Evolutionary conservation across 176 grass and related monocot species (phyloP).

Genomic region (Musa acuminata): DNA sequence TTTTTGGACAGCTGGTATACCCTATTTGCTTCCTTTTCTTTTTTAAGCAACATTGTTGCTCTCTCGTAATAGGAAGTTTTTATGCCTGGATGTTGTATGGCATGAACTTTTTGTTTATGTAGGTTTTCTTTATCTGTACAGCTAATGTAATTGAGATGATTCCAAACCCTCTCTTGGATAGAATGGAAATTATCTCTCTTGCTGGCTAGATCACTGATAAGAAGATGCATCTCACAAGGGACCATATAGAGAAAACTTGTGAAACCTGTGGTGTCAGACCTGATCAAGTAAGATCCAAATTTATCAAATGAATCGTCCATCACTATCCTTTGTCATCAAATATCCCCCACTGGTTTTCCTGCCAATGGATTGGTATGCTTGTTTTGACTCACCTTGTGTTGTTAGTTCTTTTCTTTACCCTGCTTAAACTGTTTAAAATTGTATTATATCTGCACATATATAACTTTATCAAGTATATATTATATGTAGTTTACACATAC

Average conservation of each 20-base stretch:
- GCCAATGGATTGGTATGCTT: background rate
- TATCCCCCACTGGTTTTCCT: background rate
- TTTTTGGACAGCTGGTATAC: no score
- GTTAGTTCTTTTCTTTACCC: background rate
- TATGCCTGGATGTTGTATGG: background rate
- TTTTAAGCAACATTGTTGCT: no score
- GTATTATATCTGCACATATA: background rate
- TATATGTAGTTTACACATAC: background rate
- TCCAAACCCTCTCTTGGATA: conserved; percentile 92
- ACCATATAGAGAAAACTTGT: conserved; percentile 87
- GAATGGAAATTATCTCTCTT: conserved; percentile 95
- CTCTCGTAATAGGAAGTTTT: background rate
- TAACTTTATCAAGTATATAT: background rate
- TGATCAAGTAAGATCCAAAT: conserved; percentile 47
- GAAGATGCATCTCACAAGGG: conserved; percentile 94
- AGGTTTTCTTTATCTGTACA: conserved; percentile 98
- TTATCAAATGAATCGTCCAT: background rate
- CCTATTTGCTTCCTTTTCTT: no score
- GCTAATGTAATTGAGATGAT: conserved; percentile 95
- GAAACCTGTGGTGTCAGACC: conserved; percentile 84
- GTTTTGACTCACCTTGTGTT: background rate
- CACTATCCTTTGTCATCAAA: background rate
- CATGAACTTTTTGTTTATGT: background rate
- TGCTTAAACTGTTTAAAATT: background rate
- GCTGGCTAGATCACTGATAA: conserved; percentile 99